These are phyloP conservation scores for Neonectria faginata DNA, from an alignment of 2,329 filamentous ascomycete genomes.

Conservation along the genomic window DNA sequence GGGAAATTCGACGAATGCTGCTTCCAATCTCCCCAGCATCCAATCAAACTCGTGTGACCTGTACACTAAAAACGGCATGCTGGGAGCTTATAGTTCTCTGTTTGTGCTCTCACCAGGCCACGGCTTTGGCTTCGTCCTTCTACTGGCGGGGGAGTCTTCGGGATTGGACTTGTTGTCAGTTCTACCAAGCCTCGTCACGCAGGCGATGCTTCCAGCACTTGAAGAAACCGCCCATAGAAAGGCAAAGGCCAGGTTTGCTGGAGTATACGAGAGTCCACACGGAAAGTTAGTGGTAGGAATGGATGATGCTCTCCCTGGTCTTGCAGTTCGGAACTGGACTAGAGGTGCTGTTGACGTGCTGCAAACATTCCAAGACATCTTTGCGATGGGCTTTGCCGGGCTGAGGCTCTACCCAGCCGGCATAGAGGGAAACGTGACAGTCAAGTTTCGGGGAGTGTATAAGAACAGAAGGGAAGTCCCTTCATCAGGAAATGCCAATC, in stretches of 20 bases:
- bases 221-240: background rate
- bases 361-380: background rate
- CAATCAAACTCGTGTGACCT: constrained; percentile 54
- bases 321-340: constrained; percentile 10
- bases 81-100: constrained; percentile 52
- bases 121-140: constrained; percentile 42
- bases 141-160: constrained; percentile 28
- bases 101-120: constrained; percentile 58
- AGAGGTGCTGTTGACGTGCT: constrained; percentile 4
- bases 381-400: background rate
- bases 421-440: background rate
- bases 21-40: constrained; percentile 27
- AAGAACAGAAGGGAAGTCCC: background rate
- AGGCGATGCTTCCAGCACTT: background rate
- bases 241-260: background rate
- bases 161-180: background rate
- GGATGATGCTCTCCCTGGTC: constrained; percentile 3
- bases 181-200: background rate
- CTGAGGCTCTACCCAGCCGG: constrained; percentile 5
- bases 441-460: constrained; percentile 6
- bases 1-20: constrained; percentile 56
- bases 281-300: constrained; percentile 1
- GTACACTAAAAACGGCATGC: constrained; percentile 58
- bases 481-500: background rate
- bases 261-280: background rate